Conservation (phyloP, 2,329 filamentous ascomycete species). For the Emergomyces africanus region DNA sequence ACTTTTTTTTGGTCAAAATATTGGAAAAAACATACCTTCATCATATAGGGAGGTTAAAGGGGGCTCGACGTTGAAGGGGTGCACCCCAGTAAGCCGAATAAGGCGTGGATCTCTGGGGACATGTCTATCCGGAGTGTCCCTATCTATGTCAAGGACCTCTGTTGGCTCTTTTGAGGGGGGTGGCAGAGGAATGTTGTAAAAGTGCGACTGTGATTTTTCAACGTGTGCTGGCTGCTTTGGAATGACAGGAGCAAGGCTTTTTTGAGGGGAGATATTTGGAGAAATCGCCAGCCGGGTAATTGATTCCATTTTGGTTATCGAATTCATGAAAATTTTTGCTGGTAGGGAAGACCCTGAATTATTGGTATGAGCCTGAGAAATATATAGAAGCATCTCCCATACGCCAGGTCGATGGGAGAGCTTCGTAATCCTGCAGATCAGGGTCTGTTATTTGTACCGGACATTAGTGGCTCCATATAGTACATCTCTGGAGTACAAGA, state of each 20-base stretch:
- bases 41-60: conserved; percentile 68
- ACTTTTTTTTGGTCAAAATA: not conserved
- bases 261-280: not conserved
- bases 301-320: not conserved
- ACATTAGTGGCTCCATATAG: not conserved
- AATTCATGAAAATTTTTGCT: not conserved
- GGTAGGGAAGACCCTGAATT: not conserved
- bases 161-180: conserved; percentile 47
- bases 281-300: not conserved
- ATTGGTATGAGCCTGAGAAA: not conserved
- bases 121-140: conserved; percentile 71
- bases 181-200: conserved; percentile 50
- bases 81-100: conserved; percentile 74
- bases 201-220: conserved; percentile 3
- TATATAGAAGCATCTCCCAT: not conserved
- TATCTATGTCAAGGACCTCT: conserved; percentile 58
- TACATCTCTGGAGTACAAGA: not conserved
- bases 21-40: conserved; percentile 26
- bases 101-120: conserved; percentile 68
- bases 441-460: not conserved
- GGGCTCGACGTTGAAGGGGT: conserved; percentile 85
- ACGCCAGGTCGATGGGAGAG: not conserved
- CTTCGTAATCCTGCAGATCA: not conserved
- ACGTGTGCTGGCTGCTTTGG: not conserved
- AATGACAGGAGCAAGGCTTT: not conserved